Evolutionary conservation across 208 protist species (phyloP).

Genomic region (Willaertia magna): DNA sequence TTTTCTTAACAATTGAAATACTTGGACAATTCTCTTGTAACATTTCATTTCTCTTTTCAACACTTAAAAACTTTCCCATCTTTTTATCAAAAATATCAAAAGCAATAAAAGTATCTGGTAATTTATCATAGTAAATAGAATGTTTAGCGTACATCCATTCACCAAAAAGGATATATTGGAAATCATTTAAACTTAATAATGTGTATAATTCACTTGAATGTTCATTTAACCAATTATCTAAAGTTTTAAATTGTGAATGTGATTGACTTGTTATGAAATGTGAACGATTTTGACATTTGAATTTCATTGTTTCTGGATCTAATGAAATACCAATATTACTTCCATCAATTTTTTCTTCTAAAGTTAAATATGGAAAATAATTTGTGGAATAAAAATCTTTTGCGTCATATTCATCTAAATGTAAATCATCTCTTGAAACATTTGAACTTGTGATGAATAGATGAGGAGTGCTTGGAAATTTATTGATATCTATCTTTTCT

Average conservation of each 20-base stretch:
- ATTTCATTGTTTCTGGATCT: constrained; percentile 9
- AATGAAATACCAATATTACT: constrained; percentile 35
- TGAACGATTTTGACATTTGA: constrained; percentile 30
- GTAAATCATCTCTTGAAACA: background rate
- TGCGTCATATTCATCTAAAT: background rate
- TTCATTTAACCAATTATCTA: constrained; percentile 28
- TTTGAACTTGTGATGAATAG: background rate
- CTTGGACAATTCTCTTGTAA: background rate
- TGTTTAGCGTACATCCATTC: constrained; percentile 38
- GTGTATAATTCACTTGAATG: constrained; percentile 27
- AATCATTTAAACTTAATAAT: constrained; percentile 17
- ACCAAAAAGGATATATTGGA: constrained; percentile 30
- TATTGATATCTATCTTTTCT: background rate
- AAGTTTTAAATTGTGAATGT: constrained; percentile 22
- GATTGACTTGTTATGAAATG: constrained; percentile 32
- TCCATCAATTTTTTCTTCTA: constrained; percentile 43
- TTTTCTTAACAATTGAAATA: background rate
- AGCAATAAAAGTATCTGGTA: constrained; percentile 35
- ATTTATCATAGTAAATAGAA: constrained; percentile 27
- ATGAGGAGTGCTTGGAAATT: constrained; percentile 5
- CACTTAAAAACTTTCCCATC: constrained; percentile 7
- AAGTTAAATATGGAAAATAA: constrained; percentile 12
- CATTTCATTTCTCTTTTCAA: constrained; percentile 4
- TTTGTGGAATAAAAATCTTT: background rate
- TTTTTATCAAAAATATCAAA: constrained; percentile 36